Evolutionary conservation across 2,329 filamentous ascomycete species (phyloP).

Genomic region (Fusarium annulatum): DNA sequence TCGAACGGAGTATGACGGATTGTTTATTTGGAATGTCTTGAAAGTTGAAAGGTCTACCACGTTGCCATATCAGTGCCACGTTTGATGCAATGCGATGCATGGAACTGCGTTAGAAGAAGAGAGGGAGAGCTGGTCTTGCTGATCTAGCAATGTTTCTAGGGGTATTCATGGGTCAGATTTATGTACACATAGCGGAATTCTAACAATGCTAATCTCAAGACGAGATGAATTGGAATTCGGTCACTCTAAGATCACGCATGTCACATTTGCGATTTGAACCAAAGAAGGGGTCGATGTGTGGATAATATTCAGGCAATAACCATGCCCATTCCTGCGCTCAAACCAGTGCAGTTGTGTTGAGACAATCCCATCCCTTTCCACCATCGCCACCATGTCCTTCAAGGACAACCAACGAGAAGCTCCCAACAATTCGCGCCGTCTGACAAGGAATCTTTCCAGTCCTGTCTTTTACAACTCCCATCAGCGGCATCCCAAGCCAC

Average conservation of each 20-base stretch:
- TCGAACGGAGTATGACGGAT: constrained; percentile 35
- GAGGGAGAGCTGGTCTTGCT: background rate
- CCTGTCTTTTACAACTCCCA: constrained; percentile 31
- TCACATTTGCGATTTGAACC: background rate
- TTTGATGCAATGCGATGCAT: background rate
- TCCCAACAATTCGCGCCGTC: constrained; percentile 22
- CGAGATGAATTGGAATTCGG: constrained; percentile 14
- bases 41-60: constrained; percentile 16
- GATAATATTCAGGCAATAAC: constrained; percentile 24
- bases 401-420: constrained; percentile 9
- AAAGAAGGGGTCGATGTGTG: constrained; percentile 27
- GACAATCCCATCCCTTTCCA: constrained; percentile 8
- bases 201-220: constrained; percentile 5
- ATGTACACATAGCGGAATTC: constrained; percentile 28
- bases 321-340: constrained; percentile 6
- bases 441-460: constrained; percentile 18
- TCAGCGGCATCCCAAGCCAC: constrained; percentile 40
- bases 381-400: constrained; percentile 16
- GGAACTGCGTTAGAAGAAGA: constrained; percentile 27
- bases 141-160: background rate
- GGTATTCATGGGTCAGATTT: constrained; percentile 1
- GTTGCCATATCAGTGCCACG: background rate
- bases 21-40: constrained; percentile 34
- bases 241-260: background rate
- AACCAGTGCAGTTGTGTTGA: constrained; percentile 1